Percentiles rank a stretch among this genome's conserved stretches.
These are phyloP conservation scores for Diaporthe citriasiana DNA, from an alignment of 2,329 filamentous ascomycete species.

Conservation along the genomic window DNA sequence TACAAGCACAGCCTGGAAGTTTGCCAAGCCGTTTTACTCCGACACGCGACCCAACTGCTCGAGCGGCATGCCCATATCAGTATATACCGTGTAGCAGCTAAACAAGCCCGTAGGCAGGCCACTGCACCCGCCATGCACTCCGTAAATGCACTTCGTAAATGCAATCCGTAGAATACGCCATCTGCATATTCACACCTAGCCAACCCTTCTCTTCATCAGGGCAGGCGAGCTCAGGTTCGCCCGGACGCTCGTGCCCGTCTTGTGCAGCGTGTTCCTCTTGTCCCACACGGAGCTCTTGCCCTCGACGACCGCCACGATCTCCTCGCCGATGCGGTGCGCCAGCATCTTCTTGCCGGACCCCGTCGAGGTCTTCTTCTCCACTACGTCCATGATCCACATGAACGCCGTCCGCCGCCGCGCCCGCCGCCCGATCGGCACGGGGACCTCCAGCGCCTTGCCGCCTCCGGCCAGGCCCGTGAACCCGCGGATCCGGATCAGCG, in stretches of 20 bases:
- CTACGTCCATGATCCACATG: constrained; percentile 89
- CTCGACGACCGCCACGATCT: constrained; percentile 89
- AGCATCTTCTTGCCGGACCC: constrained; percentile 81
- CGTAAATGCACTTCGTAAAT: no score
- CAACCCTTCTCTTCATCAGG: constrained; percentile 52
- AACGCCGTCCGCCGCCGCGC: constrained; percentile 85
- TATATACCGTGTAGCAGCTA: background rate
- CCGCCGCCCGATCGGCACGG: constrained; percentile 79
- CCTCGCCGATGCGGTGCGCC: constrained; percentile 84
- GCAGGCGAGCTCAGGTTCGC: constrained; percentile 73
- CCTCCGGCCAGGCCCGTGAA: constrained; percentile 87
- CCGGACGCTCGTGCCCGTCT: constrained; percentile 81
- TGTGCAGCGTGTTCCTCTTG: constrained; percentile 82
- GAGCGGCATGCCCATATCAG: background rate
- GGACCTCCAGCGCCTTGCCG: constrained; percentile 86
- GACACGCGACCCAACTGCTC: background rate
- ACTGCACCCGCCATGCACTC: background rate
- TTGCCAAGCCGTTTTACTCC: background rate
- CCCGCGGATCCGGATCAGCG: constrained; percentile 83
- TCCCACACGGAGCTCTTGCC: constrained; percentile 90
- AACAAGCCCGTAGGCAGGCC: background rate
- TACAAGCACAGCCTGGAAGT: background rate
- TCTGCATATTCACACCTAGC: background rate
- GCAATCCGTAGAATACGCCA: background rate
- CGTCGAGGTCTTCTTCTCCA: constrained; percentile 80